A percentile compares a stretch with the other conserved stretches of the same genome.
phyloP scores from a whole-genome alignment of 78 protist species.

The Chrysochromulina tobinii region DNA sequence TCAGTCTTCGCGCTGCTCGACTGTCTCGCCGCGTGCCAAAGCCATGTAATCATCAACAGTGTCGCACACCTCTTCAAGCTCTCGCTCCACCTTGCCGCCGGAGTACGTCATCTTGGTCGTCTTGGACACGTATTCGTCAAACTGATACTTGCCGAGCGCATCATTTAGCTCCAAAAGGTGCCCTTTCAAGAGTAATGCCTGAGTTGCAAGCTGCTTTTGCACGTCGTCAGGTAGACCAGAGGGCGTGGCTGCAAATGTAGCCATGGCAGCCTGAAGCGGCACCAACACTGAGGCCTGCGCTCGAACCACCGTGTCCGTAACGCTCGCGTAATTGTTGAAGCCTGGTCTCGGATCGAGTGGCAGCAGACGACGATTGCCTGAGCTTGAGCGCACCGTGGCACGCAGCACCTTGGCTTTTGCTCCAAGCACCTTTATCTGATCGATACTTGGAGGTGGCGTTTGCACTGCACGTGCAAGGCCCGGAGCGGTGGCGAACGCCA shows the following conservation, averaged over 20 bases:
- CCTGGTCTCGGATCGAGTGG: too few species aligned
- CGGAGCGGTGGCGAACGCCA: too few species aligned
- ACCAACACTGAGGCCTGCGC: neutral
- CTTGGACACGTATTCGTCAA: neutral
- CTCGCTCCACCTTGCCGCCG: constrained; percentile 22
- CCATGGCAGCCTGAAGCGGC: neutral
- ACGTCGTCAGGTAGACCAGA: neutral
- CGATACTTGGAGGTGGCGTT: too few species aligned
- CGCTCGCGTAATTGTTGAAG: neutral
- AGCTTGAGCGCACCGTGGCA: too few species aligned
- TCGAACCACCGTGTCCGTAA: neutral
- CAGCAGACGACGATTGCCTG: too few species aligned
- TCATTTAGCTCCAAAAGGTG: neutral
- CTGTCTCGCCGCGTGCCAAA: neutral
- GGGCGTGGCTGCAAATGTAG: neutral
- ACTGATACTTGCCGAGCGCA: neutral
- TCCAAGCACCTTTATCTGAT: too few species aligned
- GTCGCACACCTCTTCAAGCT: constrained; percentile 14
- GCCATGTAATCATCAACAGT: neutral
- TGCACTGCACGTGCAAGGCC: too few species aligned
- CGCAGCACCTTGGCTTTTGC: too few species aligned
- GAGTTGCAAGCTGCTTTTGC: neutral
- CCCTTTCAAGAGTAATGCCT: neutral
- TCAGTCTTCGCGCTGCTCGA: neutral
- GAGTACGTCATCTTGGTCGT: neutral